Evolutionary conservation across 2,329 filamentous ascomycete species (phyloP).

Genomic region (Cladosporium sp.): DNA sequence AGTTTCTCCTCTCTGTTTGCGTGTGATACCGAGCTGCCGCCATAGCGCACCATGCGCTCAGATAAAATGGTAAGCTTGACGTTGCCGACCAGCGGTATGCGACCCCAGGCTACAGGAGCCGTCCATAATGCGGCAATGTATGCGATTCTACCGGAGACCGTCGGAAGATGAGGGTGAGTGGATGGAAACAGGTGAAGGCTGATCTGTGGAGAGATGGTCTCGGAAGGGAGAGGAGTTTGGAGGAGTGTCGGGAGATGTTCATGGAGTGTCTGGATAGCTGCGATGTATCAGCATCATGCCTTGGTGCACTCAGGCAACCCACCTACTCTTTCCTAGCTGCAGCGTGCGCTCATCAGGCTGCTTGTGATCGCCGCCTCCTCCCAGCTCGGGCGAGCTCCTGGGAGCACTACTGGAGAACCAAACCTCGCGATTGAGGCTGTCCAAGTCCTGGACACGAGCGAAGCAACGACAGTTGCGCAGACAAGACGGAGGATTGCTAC

Average conservation of each 20-base stretch:
- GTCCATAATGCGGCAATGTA: conserved; percentile 96
- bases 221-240: conserved; percentile 61
- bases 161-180: conserved; percentile 85
- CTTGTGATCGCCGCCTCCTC: conserved; percentile 37
- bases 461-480: conserved; percentile 34
- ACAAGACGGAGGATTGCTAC: conserved; percentile 15
- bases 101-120: conserved; percentile 92
- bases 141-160: conserved; percentile 84
- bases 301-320: not conserved
- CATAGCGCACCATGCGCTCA: conserved; percentile 76
- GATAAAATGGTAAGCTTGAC: conserved; percentile 84
- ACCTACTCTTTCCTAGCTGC: conserved; percentile 63
- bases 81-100: conserved; percentile 86
- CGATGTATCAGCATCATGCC: not conserved
- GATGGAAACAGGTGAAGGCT: conserved; percentile 67
- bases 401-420: conserved; percentile 49
- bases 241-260: conserved; percentile 63
- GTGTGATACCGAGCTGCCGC: conserved; percentile 43
- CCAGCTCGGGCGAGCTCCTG: conserved; percentile 25
- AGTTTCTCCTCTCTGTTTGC: conserved; percentile 67
- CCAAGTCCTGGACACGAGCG: conserved; percentile 35
- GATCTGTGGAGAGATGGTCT: conserved; percentile 64
- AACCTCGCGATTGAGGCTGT: conserved; percentile 38
- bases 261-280: conserved; percentile 63
- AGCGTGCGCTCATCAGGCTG: conserved; percentile 61